Percentiles rank a stretch among this genome's conserved stretches.
Evolutionary conservation across 1,139 yeast species (phyloP).

Genomic region (Geotrichum australiense): DNA sequence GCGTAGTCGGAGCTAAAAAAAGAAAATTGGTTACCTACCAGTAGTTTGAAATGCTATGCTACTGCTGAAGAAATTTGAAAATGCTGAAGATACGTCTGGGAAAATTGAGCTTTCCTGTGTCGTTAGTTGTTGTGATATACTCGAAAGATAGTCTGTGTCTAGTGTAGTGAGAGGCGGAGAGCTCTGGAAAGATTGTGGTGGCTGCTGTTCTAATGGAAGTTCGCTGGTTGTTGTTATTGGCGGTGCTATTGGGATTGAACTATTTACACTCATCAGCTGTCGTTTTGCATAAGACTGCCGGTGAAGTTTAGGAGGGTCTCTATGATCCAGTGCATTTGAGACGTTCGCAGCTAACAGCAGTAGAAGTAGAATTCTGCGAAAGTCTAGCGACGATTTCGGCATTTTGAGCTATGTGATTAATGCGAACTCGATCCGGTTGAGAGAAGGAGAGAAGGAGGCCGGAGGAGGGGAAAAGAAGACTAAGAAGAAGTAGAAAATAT

Average conservation of each 20-base stretch:
- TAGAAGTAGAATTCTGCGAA: conserved; percentile 9
- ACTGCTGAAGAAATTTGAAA: conserved; percentile 18
- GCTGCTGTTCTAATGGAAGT: background rate
- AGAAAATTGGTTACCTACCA: background rate
- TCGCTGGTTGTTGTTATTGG: conserved; percentile 1
- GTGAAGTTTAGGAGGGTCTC: conserved; percentile 1
- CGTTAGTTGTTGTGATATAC: conserved; percentile 5
- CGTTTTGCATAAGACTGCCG: conserved; percentile 7
- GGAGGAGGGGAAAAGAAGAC: background rate
- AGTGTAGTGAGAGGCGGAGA: conserved; percentile 3
- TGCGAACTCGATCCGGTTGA: background rate
- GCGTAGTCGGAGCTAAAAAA: conserved; percentile 1
- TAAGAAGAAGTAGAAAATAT: background rate
- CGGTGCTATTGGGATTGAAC: conserved; percentile 10
- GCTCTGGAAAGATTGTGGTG: background rate
- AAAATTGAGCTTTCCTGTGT: background rate
- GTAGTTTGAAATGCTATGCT: conserved; percentile 1
- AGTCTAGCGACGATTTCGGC: background rate
- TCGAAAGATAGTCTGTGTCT: conserved; percentile 5
- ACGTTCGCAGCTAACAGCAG: conserved; percentile 5
- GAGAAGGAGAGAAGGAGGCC: background rate
- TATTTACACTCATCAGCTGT: conserved; percentile 10
- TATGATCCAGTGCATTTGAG: conserved; percentile 2
- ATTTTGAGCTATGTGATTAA: background rate
- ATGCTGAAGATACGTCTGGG: conserved; percentile 19